Conservation (phyloP, 148 eudicot genomes). For the Tetragonia tetragonoides region DNA sequence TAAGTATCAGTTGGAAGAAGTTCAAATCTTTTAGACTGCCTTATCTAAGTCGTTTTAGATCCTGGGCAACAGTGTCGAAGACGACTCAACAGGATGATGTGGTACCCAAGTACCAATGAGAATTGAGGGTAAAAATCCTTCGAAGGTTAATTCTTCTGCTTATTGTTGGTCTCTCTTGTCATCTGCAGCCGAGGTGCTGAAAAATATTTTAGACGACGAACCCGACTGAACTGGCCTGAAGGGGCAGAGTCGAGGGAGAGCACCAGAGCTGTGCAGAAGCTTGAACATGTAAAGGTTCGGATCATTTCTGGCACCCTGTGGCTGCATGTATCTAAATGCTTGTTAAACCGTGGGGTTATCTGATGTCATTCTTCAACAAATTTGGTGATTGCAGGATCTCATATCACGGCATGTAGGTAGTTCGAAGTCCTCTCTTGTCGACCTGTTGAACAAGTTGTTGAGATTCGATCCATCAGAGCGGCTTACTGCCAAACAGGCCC, state of each 20-base stretch:
- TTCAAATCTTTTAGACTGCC: background rate
- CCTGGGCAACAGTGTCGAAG: background rate
- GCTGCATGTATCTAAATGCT: background rate
- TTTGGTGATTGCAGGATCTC: conserved; percentile 48
- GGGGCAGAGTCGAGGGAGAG: conserved; percentile 86
- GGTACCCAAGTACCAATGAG: background rate
- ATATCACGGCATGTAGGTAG: conserved; percentile 49
- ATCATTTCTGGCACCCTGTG: background rate
- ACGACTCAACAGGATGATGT: background rate
- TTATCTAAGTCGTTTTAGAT: background rate
- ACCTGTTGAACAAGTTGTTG: conserved; percentile 64
- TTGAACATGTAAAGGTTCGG: conserved; percentile 55
- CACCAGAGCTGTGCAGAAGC: conserved; percentile 70
- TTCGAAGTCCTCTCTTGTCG: conserved; percentile 42
- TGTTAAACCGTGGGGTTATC: background rate
- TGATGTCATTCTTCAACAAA: background rate
- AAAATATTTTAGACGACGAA: conserved; percentile 63
- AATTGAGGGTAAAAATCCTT: too few species aligned
- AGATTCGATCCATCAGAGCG: conserved; percentile 70
- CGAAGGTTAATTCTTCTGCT: background rate
- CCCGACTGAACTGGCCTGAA: conserved; percentile 81
- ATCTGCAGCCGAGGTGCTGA: conserved; percentile 62
- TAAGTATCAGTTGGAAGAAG: conserved; percentile 29
- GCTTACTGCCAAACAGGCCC: conserved; percentile 62
- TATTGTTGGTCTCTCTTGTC: background rate